Conservation (phyloP, 805 yeast species). For the Spathaspora hagerdaliae region DNA sequence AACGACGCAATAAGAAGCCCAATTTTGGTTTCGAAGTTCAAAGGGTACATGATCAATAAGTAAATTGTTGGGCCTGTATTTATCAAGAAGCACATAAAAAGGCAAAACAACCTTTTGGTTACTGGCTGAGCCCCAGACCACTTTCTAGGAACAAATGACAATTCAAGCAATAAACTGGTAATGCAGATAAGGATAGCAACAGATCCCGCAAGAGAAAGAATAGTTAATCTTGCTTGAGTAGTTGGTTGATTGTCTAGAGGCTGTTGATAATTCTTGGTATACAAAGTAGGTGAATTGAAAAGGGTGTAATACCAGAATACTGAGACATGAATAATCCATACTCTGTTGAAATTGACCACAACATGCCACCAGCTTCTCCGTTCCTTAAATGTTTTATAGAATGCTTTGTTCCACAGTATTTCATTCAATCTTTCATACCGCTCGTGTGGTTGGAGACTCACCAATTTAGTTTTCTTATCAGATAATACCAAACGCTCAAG, state of each 20-base stretch:
- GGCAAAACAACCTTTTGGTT: slow-evolving; percentile 40
- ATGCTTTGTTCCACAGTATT: slow-evolving; percentile 63
- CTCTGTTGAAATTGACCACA: slow-evolving; percentile 67
- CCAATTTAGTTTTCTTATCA: slow-evolving; percentile 41
- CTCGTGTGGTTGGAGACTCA: slow-evolving; percentile 51
- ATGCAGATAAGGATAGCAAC: slow-evolving; percentile 56
- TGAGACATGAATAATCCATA: slow-evolving; percentile 74
- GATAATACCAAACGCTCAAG: slow-evolving; percentile 51
- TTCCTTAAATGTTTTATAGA: slow-evolving; percentile 73
- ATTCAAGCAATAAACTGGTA: slow-evolving; percentile 54
- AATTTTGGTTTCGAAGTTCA: slow-evolving; percentile 23
- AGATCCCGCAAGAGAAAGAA: slow-evolving; percentile 65
- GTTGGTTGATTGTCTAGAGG: slow-evolving; percentile 58
- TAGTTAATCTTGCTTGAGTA: slow-evolving; percentile 48
- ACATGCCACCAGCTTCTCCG: slow-evolving; percentile 75
- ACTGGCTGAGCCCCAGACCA: slow-evolving; percentile 73
- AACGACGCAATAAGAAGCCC: slow-evolving; percentile 46
- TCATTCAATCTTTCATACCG: slow-evolving; percentile 53
- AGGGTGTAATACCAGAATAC: slow-evolving; percentile 76
- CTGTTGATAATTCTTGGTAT: slow-evolving; percentile 54
- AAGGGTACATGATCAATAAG: slow-evolving; percentile 43
- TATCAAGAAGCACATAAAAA: slow-evolving; percentile 39
- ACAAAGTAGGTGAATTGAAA: slow-evolving; percentile 64
- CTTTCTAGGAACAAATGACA: slow-evolving; percentile 60
- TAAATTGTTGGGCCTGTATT: slow-evolving; percentile 51